These are phyloP conservation scores for Cladosporium austrohemisphaericum DNA, from an alignment of 2,329 filamentous ascomycete genomes.

Conservation along the genomic window DNA sequence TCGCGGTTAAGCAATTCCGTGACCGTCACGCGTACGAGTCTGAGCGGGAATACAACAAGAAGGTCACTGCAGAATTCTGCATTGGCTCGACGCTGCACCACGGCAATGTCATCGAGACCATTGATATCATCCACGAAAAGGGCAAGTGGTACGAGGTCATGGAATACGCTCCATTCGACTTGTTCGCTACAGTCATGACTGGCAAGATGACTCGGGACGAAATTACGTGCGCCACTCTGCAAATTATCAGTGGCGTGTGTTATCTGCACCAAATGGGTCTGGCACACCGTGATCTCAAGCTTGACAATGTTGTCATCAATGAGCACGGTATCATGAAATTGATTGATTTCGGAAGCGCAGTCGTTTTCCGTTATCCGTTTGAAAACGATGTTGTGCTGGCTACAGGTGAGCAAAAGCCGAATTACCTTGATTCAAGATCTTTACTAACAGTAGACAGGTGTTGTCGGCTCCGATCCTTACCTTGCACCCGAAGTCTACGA, in stretches of 20 bases:
- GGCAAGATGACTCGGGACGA: constrained; percentile 94
- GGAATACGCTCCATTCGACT: constrained; percentile 94
- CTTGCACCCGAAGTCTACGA: constrained; percentile 96
- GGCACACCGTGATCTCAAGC: constrained; percentile 89
- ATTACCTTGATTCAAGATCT: background rate
- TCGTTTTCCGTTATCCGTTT: constrained; percentile 96
- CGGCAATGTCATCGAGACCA: constrained; percentile 95
- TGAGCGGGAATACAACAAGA: constrained; percentile 94
- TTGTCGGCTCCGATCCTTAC: constrained; percentile 88
- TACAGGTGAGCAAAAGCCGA: constrained; percentile 59
- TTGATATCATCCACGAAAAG: constrained; percentile 94
- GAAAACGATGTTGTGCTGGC: constrained; percentile 81
- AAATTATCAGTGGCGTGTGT: constrained; percentile 90
- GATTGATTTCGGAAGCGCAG: constrained; percentile 96
- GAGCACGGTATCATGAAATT: constrained; percentile 98
- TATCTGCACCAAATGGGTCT: constrained; percentile 94
- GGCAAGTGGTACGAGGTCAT: constrained; percentile 97
- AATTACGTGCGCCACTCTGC: constrained; percentile 83
- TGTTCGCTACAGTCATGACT: constrained; percentile 98
- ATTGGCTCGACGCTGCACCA: constrained; percentile 96
- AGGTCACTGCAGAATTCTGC: constrained; percentile 96
- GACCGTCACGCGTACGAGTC: constrained; percentile 89
- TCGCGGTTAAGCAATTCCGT: constrained; percentile 96
- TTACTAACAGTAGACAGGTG: constrained; percentile 48
- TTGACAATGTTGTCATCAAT: constrained; percentile 97